phyloP scores from a whole-genome alignment of 768 basidiomycete genomes.

The Boletus subparvulus region DNA sequence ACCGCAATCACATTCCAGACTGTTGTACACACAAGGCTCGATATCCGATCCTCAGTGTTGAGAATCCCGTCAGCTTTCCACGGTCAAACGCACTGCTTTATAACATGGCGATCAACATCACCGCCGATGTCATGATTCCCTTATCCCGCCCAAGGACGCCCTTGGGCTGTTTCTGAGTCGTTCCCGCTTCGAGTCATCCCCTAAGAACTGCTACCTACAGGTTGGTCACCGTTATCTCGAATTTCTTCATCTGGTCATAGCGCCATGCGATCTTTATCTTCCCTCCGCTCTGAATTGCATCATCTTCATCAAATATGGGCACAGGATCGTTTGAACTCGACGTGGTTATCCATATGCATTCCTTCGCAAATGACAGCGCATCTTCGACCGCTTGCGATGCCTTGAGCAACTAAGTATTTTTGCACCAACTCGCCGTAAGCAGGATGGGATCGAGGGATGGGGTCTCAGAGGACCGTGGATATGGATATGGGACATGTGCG shows the following conservation, averaged over 20 bases:
- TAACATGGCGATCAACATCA: too few species aligned
- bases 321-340: conserved; percentile 11
- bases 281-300: conserved; percentile 41
- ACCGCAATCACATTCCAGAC: too few species aligned
- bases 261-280: conserved; percentile 97
- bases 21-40: too few species aligned
- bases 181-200: background rate
- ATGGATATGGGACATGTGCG: conserved; percentile 56
- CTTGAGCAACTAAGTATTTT: conserved; percentile 89
- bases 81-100: too few species aligned
- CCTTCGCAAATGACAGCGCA: conserved; percentile 56
- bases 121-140: too few species aligned
- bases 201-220: conserved; percentile 43
- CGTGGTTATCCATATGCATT: conserved; percentile 77
- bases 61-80: too few species aligned
- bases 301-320: conserved; percentile 33
- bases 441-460: conserved; percentile 94
- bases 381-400: conserved; percentile 66
- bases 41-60: too few species aligned
- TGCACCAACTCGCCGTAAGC: conserved; percentile 82
- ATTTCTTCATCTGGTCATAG: conserved; percentile 90
- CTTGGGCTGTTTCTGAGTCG: too few species aligned
- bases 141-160: too few species aligned
- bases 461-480: conserved; percentile 77
- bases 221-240: conserved; percentile 76